phyloP scores from a whole-genome alignment of 805 yeast species.

The Candida dajiaensis region DNA sequence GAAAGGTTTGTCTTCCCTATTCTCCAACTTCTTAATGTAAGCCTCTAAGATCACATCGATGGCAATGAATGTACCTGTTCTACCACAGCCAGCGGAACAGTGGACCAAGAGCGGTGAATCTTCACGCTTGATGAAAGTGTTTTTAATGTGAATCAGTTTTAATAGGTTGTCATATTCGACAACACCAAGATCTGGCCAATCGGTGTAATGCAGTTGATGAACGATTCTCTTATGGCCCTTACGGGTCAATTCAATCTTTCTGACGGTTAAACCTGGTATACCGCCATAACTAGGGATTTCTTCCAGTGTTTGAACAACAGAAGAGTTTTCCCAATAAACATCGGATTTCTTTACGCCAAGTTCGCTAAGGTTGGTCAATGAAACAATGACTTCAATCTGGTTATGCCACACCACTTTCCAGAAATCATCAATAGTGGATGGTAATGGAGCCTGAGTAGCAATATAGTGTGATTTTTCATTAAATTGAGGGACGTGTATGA shows the following conservation, averaged over 20 bases:
- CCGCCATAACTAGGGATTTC: slow-evolving; percentile 25
- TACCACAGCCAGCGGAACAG: slow-evolving; percentile 96
- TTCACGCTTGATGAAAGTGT: slow-evolving; percentile 13
- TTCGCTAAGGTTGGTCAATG: slow-evolving; percentile 72
- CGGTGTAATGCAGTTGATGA: slow-evolving; percentile 64
- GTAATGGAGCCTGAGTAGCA: slow-evolving; percentile 88
- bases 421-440: slow-evolving; percentile 75
- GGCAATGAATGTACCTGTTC: slow-evolving; percentile 87
- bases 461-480: slow-evolving; percentile 46
- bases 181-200: slow-evolving; percentile 83
- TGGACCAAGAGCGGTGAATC: slow-evolving; percentile 65
- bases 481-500: slow-evolving; percentile 39
- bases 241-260: slow-evolving; percentile 21
- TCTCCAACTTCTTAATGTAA: slow-evolving; percentile 1
- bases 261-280: slow-evolving; percentile 27
- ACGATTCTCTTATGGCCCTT: slow-evolving; percentile 35
- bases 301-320: slow-evolving; percentile 29
- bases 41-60: slow-evolving; percentile 36
- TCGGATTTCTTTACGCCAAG: slow-evolving; percentile 74
- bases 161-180: slow-evolving; percentile 35
- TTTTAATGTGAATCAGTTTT: slow-evolving; percentile 27
- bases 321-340: slow-evolving; percentile 69
- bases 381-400: slow-evolving; percentile 61
- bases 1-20: slow-evolving; percentile 3
- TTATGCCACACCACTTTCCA: slow-evolving; percentile 78